Evolutionary conservation across 768 basidiomycete genomes (phyloP), one percentile per base, ranked within the genome.

Genomic region (Solioccasus polychromus): DNA sequence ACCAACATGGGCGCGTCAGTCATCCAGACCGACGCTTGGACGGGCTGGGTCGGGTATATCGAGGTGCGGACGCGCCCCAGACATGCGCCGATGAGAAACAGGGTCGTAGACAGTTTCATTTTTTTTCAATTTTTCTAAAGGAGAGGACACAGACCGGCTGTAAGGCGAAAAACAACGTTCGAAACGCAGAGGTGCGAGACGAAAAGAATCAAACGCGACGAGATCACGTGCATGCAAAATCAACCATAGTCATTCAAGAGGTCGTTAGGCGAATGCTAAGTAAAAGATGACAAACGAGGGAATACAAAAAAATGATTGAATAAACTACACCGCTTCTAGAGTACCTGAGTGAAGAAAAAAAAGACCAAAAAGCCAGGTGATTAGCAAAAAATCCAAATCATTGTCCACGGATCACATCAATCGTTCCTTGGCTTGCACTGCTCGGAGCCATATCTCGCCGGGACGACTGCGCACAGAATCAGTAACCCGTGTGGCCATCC

Each of bases 361-460:
- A 11, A 8, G 25, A 19, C n/a, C n/a, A 26, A 43, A 35, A 31
- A 31, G 22, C 18, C 22, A 26, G 26, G 26, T 26, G 7, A 11
- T 26, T 26, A 6, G 11, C 26, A 26, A 26, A 45, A 46, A 39
- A 35, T 30, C 26, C 39, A 45, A 47, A 25, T 39, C 49, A 40
- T 46, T 26, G 35, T 50, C 20, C 38, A 32, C 20, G 17, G 9
- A 36, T 70, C 61, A 79, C 54, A 79, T 65, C 43, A 87, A 57
- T 36, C 77, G 68, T 60, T 88, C 85, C 62, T 85, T 85, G 44
- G 72, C 67, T n/a, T 75, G 71, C 35, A 90, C 83, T 14, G 82
- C 73, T 40, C 79, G 54, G 32, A 61, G 55, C 60, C 60, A 61
- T 31, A 61, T 47, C 20, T 63, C 60, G 3, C 60, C 58, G n/a